Evolutionary conservation across 108 stramenopile genomes (phyloP), one percentile per base, ranked within the genome.

Genomic region (Thalassiosira profunda): DNA sequence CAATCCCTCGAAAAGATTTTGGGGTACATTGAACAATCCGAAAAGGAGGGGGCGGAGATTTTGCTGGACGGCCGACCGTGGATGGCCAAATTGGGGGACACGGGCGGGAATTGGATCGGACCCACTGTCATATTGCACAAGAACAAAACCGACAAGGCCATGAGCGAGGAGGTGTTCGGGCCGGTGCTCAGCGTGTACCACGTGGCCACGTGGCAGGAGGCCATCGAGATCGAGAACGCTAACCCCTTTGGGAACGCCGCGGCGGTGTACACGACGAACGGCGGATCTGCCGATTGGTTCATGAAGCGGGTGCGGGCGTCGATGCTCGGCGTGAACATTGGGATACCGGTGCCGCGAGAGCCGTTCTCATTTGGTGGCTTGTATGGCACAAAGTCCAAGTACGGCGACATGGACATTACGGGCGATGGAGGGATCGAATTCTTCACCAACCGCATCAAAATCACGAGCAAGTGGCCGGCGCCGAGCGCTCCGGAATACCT

Each of bases 231-330:
- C 63, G 98, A 98, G 67, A 97, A 97, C 83, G 65, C 80, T 18
- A 96, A 93, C 75, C 96, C 94, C 4, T 97, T 92, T 79, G 97
- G 98, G 8, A 99, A 99, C 77, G 98, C 97, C 11, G 97, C 96
- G 6, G 94, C 88, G 25, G 77, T 99, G 51, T 99, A 98, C 64
- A 98, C 98, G 0, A 79, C 81, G 9, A 89, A 88, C 55, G 97
- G 98, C 7, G 97, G 90, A 3, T 72, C 76, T 76, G 98, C 98
- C 2, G 95, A 96, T 20, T 98, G 96, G 95, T 98, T 98, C 72
- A 57, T 83, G 63, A 61, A 55, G 20, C 74, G 88, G 33, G 96
- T 98, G 67, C 82, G 93, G 14, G 93, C 94, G 2, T 73, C 72
- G 54, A 93, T 95, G 93, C 52, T 96, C 47, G 97, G 98, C 2